A percentile compares a stretch with the other conserved stretches of the same genome.
Conservation (phyloP, 2,329 filamentous ascomycete species). For the Diaporthe aspalathi region DNA sequence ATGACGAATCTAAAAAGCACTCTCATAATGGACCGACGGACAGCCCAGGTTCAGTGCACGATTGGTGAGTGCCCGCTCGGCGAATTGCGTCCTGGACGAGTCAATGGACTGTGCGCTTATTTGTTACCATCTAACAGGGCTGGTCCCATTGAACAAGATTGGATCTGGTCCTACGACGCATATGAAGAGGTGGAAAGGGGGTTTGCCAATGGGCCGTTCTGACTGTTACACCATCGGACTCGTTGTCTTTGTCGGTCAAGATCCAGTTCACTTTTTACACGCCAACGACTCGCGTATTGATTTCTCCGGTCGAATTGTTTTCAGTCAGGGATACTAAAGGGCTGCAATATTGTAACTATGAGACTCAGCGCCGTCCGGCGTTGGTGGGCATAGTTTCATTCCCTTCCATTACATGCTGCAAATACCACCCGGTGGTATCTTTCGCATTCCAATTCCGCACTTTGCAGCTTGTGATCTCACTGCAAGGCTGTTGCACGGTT, state of each 20-base stretch:
- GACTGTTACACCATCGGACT: background rate
- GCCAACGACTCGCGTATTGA: too few relatives aligned
- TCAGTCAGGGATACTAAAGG: too few relatives aligned
- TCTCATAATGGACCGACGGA: background rate
- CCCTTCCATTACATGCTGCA: too few relatives aligned
- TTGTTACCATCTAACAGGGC: background rate
- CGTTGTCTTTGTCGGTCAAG: background rate
- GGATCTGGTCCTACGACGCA: background rate
- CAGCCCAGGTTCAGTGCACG: background rate
- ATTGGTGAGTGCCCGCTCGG: background rate
- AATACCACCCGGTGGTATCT: too few relatives aligned
- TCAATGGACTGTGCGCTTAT: background rate
- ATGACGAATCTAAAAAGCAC: background rate
- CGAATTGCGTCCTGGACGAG: background rate
- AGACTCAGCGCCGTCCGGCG: too few relatives aligned
- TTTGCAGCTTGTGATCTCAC: background rate
- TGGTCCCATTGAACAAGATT: background rate
- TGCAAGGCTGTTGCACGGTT: too few relatives aligned
- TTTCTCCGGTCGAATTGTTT: too few relatives aligned
- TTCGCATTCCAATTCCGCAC: too few relatives aligned
- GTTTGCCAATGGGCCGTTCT: background rate
- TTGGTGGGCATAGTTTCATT: too few relatives aligned
- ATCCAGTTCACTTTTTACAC: background rate
- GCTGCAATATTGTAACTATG: too few relatives aligned
- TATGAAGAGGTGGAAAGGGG: background rate